A percentile compares a stretch with the other conserved stretches of the same genome.
These are phyloP conservation scores for Blastomyces parvus DNA, from an alignment of 2,329 filamentous ascomycete genomes.

Conservation along the genomic window DNA sequence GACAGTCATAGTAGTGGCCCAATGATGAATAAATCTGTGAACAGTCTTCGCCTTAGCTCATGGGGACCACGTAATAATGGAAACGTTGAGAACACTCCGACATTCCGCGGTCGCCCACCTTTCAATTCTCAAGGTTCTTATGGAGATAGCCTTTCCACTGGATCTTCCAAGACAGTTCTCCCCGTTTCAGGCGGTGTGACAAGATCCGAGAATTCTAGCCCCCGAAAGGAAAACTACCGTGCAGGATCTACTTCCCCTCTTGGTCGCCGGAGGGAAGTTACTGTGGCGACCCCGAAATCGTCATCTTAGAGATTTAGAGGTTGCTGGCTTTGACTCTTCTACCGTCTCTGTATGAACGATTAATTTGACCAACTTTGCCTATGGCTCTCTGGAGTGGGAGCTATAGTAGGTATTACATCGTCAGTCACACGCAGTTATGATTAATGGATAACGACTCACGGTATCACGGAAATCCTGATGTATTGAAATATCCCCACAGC, in stretches of 20 bases:
- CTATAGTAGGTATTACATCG: not conserved
- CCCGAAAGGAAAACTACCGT: slow-evolving; percentile 33
- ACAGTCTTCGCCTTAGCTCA: slow-evolving; percentile 27
- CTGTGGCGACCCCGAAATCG: slow-evolving; percentile 29
- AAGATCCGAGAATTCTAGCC: slow-evolving; percentile 31
- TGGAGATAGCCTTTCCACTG: slow-evolving; percentile 26
- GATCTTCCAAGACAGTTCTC: slow-evolving; percentile 29
- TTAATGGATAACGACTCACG: slow-evolving; percentile 7
- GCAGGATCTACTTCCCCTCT: slow-evolving; percentile 31
- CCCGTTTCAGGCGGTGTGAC: slow-evolving; percentile 25
- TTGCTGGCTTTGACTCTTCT: not conserved
- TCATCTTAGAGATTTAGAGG: slow-evolving; percentile 18
- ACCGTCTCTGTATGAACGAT: not conserved
- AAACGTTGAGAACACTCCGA: slow-evolving; percentile 33
- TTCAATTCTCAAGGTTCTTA: slow-evolving; percentile 22
- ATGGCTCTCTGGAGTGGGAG: not conserved
- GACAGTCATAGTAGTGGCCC: slow-evolving; percentile 29
- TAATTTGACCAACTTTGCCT: not conserved
- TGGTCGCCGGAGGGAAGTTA: slow-evolving; percentile 32
- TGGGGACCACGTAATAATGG: slow-evolving; percentile 32
- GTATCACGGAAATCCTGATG: not conserved
- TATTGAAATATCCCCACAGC: not conserved
- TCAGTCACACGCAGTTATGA: slow-evolving; percentile 3
- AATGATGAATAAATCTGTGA: slow-evolving; percentile 30
- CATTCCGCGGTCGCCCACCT: slow-evolving; percentile 24